phyloP scores from a whole-genome alignment of 1,284 basidiomycete genomes.

The Tilletia setariae region DNA sequence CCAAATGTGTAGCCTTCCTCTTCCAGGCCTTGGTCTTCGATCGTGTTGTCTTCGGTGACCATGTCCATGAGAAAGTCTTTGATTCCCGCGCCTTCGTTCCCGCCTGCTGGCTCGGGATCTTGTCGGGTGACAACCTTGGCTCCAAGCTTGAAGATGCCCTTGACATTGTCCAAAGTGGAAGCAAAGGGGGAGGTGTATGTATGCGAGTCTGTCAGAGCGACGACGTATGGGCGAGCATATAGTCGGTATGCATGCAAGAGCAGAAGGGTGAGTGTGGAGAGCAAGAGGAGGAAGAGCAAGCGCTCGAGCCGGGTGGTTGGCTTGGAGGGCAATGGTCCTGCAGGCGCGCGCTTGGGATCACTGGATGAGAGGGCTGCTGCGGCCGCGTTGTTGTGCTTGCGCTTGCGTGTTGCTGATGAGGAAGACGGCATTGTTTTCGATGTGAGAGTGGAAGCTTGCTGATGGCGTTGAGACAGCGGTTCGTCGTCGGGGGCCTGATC shows the following conservation, averaged over 20 bases:
- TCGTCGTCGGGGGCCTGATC: too few species aligned
- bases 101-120: background rate
- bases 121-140: background rate
- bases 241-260: conserved; percentile 4
- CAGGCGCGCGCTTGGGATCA: background rate
- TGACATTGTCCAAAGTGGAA: background rate
- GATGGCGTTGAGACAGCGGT: too few species aligned
- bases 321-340: conserved; percentile 7
- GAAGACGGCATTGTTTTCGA: background rate
- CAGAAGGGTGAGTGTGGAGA: conserved; percentile 13
- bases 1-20: conserved; percentile 4
- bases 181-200: conserved; percentile 8
- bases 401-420: conserved; percentile 7
- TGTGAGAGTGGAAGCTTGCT: background rate
- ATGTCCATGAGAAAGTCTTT: background rate
- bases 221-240: background rate
- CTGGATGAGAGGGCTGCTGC: background rate
- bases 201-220: background rate
- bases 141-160: conserved; percentile 6
- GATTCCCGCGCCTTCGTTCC: background rate
- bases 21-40: background rate
- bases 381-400: background rate
- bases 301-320: conserved; percentile 12
- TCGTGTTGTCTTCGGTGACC: background rate
- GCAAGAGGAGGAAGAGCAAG: conserved; percentile 7